A percentile compares a stretch with the other conserved stretches of the same genome.
phyloP scores from a whole-genome alignment of 164 flowering plant species.

The Aristolochia fimbriata region DNA sequence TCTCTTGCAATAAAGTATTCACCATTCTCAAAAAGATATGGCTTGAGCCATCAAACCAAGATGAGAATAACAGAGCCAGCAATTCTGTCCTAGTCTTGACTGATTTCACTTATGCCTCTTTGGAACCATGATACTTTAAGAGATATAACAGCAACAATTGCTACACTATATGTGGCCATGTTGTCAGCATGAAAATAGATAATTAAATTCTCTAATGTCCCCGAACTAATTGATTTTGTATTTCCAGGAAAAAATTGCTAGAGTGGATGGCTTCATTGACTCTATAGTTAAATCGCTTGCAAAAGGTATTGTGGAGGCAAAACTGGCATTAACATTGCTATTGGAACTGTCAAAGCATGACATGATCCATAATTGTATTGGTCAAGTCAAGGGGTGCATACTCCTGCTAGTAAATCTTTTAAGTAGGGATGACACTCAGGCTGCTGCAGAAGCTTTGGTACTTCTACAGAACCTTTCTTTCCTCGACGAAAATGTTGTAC shows the following conservation, averaged over 20 bases:
- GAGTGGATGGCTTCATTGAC: slow-evolving; percentile 36
- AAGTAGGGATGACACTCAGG: slow-evolving; percentile 36
- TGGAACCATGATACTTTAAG: no score
- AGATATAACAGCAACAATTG: neutral
- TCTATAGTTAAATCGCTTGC: slow-evolving; percentile 49
- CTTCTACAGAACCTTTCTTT: slow-evolving; percentile 53
- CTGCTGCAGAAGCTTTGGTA: slow-evolving; percentile 40
- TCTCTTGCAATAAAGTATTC: no score
- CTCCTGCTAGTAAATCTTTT: slow-evolving; percentile 51
- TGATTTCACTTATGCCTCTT: no score
- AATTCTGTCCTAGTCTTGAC: no score
- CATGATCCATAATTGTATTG: slow-evolving; percentile 29
- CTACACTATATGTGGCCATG: neutral
- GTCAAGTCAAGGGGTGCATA: slow-evolving; percentile 57
- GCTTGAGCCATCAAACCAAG: no score
- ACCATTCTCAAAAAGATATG: no score
- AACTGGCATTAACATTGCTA: slow-evolving; percentile 48
- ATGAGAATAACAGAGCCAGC: no score
- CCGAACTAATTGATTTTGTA: neutral
- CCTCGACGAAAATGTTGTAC: slow-evolving; percentile 48
- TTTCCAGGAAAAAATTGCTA: slow-evolving; percentile 46
- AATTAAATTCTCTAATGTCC: neutral
- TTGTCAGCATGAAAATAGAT: no score
- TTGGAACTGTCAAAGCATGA: slow-evolving; percentile 46
- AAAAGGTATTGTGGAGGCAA: slow-evolving; percentile 41